phyloP scores from a whole-genome alignment of 2,329 filamentous ascomycete species.

The Penicillium palitans region DNA sequence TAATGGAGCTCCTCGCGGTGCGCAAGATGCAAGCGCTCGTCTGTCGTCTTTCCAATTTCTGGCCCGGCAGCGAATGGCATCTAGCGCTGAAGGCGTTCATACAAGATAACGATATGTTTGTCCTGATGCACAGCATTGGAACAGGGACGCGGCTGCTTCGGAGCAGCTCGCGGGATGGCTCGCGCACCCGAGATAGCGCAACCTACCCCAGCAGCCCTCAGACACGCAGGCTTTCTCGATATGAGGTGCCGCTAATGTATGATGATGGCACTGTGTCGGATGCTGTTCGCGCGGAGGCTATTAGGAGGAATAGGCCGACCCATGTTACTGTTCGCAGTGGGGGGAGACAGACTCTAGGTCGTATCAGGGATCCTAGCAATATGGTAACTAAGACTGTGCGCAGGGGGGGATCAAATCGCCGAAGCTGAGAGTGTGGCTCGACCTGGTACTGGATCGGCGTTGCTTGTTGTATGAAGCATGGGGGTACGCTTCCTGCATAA shows the following conservation, averaged over 20 bases:
- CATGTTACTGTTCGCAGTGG: neutral
- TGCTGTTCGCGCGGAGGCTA: neutral
- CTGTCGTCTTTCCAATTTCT: neutral
- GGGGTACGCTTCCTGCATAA: neutral
- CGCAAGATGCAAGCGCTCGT: constrained; percentile 7
- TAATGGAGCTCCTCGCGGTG: neutral
- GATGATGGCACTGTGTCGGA: neutral
- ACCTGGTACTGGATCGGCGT: neutral
- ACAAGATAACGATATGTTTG: neutral
- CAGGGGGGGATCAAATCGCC: neutral
- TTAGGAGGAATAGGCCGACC: neutral
- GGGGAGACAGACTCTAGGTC: neutral
- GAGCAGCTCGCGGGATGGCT: neutral
- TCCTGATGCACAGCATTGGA: neutral
- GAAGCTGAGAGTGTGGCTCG: neutral
- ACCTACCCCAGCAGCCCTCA: neutral
- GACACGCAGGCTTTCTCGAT: too few species aligned
- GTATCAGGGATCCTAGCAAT: neutral
- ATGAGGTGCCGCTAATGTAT: neutral
- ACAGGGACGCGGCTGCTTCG: neutral
- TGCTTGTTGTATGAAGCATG: neutral
- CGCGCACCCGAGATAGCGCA: neutral
- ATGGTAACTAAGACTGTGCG: neutral
- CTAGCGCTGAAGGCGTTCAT: neutral
- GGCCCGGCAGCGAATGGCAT: constrained; percentile 2